Percentiles rank a stretch among this genome's conserved stretches.
Evolutionary conservation across 495 filamentous ascomycete genomes (phyloP).

Genomic region (Hyaloscypha hepaticicola): DNA sequence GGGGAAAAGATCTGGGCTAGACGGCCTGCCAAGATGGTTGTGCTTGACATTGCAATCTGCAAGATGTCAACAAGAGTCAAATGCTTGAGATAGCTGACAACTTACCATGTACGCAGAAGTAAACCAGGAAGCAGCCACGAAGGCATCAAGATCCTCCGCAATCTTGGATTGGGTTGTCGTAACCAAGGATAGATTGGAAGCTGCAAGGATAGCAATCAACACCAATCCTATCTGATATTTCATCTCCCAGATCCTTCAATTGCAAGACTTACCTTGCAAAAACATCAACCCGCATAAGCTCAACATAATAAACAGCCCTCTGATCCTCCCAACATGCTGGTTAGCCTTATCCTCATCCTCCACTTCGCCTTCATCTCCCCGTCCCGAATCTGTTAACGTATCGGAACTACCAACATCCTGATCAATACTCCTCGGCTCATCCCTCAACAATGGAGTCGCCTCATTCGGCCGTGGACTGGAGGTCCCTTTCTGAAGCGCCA

Average conservation of each 20-base stretch:
- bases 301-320: conserved; percentile 26
- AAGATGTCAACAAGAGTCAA: conserved; percentile 16
- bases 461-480: conserved; percentile 6
- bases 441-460: conserved; percentile 25
- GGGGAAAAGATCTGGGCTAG: conserved; percentile 68
- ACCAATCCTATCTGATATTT: neutral
- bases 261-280: conserved; percentile 28
- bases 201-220: conserved; percentile 34
- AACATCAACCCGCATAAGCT: conserved; percentile 32
- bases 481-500: neutral
- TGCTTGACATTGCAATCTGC: conserved; percentile 62
- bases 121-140: conserved; percentile 71
- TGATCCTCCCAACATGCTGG: conserved; percentile 26
- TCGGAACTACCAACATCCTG: conserved; percentile 14
- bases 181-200: conserved; percentile 73
- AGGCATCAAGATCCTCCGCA: conserved; percentile 68
- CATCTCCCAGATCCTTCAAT: neutral
- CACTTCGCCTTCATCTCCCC: conserved; percentile 16
- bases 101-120: conserved; percentile 61
- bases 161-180: conserved; percentile 73
- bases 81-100: neutral
- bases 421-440: conserved; percentile 7
- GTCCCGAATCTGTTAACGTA: conserved; percentile 10
- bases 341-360: conserved; percentile 26
- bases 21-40: conserved; percentile 64